Percentiles rank a stretch among this genome's conserved stretches.
phyloP scores from a whole-genome alignment of 305 asterid genomes.

The Fraxinus greggii region DNA sequence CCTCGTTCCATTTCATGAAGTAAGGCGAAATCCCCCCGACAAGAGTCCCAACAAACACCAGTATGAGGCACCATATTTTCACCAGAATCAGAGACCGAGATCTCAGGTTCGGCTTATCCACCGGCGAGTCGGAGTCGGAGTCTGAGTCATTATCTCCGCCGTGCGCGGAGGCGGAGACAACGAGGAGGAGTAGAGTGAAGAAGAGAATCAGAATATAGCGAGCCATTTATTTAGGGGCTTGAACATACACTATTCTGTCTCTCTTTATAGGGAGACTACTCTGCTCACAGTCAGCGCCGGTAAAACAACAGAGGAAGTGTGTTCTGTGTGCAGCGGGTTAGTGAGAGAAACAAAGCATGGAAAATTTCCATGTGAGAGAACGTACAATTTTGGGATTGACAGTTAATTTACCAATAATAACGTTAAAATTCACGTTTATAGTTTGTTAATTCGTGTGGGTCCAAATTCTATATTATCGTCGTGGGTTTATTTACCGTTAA shows the following conservation, averaged over 20 bases:
- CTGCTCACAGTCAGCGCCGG: background rate
- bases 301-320: background rate
- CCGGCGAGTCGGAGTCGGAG: constrained; percentile 21
- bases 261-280: background rate
- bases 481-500: no score
- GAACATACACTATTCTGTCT: background rate
- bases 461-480: background rate
- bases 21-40: constrained; percentile 85
- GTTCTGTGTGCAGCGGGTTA: background rate
- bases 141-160: constrained; percentile 41
- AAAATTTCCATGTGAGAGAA: background rate
- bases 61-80: constrained; percentile 72
- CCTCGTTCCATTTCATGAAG: constrained; percentile 84
- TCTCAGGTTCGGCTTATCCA: constrained; percentile 60
- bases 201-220: constrained; percentile 34
- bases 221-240: constrained; percentile 33
- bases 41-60: constrained; percentile 71
- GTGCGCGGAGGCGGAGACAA: constrained; percentile 57
- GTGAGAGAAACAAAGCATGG: background rate
- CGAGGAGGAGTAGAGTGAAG: constrained; percentile 35
- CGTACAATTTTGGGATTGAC: background rate
- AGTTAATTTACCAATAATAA: background rate
- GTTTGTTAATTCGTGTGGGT: background rate
- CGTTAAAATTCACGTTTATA: background rate
- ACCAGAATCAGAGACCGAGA: constrained; percentile 56